A percentile compares a stretch with the other conserved stretches of the same genome.
phyloP scores from a whole-genome alignment of 345 rosid genomes.

The Atalantia buxifolia region DNA sequence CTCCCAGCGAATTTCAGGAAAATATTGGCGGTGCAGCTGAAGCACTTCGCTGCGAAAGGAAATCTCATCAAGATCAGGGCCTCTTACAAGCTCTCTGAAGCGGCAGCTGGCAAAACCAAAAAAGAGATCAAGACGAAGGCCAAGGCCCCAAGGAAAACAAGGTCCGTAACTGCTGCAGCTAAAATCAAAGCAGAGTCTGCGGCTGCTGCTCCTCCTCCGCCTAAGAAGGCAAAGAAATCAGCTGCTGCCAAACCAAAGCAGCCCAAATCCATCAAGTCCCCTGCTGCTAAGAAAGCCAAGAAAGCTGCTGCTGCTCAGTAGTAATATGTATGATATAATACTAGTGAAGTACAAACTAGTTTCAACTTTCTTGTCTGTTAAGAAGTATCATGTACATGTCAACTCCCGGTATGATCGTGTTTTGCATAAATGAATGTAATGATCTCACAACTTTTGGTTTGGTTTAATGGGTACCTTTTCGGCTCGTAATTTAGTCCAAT shows the following conservation, averaged over 20 bases:
- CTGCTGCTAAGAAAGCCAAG: slow-evolving; percentile 41
- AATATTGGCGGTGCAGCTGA: slow-evolving; percentile 57
- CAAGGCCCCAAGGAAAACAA: slow-evolving; percentile 6
- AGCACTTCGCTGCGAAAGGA: slow-evolving; percentile 61
- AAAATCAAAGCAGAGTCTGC: slow-evolving; percentile 29
- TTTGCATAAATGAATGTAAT: background rate
- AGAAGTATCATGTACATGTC: background rate
- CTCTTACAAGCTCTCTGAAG: slow-evolving; percentile 65
- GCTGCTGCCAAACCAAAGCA: slow-evolving; percentile 40
- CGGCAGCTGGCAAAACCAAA: background rate
- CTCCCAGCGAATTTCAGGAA: slow-evolving; percentile 70
- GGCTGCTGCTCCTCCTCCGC: slow-evolving; percentile 8
- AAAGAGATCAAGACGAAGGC: slow-evolving; percentile 7
- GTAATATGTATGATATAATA: background rate
- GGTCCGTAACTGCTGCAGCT: slow-evolving; percentile 16
- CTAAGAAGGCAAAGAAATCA: slow-evolving; percentile 37
- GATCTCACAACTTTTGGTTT: background rate
- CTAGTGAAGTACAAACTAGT: background rate
- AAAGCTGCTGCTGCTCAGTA: slow-evolving; percentile 34
- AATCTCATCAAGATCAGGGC: slow-evolving; percentile 80
- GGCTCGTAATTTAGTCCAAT: background rate
- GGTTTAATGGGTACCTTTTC: background rate
- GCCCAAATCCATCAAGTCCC: slow-evolving; percentile 41
- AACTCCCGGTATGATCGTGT: background rate
- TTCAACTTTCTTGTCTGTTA: background rate